These are phyloP conservation scores for Penstemon davidsonii DNA, from an alignment of 257 asterid genomes.

Conservation along the genomic window DNA sequence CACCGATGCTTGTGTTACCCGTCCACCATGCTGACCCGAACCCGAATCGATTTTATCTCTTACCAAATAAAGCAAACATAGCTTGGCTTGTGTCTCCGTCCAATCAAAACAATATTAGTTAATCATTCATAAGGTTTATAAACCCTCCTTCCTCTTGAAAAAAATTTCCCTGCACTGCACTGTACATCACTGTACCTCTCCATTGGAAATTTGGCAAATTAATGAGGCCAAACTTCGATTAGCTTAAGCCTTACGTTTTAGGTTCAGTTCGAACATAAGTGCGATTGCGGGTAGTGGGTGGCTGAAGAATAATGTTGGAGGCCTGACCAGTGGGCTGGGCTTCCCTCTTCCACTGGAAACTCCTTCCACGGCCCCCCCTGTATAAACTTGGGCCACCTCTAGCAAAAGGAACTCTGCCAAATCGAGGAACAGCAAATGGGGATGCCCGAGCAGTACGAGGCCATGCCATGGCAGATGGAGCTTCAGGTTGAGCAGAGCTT, in stretches of 20 bases:
- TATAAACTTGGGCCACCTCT: constrained; percentile 59
- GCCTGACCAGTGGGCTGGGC: constrained; percentile 44
- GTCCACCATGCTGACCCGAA: not conserved
- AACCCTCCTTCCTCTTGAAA: not conserved
- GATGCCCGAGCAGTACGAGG: constrained; percentile 67
- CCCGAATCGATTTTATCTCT: constrained; percentile 9
- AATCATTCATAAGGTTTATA: not conserved
- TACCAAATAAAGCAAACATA: constrained; percentile 14
- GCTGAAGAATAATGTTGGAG: not conserved
- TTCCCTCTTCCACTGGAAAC: constrained; percentile 94
- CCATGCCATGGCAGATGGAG: constrained; percentile 47
- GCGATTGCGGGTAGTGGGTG: constrained; percentile 58
- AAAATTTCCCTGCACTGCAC: constrained; percentile 23
- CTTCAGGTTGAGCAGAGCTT: constrained; percentile 65
- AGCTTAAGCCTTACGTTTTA: constrained; percentile 28
- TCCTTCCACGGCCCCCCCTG: constrained; percentile 69
- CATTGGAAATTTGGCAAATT: constrained; percentile 20
- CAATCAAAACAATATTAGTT: no score
- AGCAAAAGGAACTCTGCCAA: constrained; percentile 50
- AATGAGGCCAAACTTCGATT: constrained; percentile 44
- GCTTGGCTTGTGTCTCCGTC: constrained; percentile 28
- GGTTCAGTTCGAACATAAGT: constrained; percentile 78
- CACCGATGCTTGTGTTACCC: not conserved
- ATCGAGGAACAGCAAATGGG: constrained; percentile 57
- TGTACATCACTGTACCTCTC: not conserved